Base-by-base conservation (phyloP, 371 early-diverging fungal species). In the Capniomyces stellatus region DNA sequence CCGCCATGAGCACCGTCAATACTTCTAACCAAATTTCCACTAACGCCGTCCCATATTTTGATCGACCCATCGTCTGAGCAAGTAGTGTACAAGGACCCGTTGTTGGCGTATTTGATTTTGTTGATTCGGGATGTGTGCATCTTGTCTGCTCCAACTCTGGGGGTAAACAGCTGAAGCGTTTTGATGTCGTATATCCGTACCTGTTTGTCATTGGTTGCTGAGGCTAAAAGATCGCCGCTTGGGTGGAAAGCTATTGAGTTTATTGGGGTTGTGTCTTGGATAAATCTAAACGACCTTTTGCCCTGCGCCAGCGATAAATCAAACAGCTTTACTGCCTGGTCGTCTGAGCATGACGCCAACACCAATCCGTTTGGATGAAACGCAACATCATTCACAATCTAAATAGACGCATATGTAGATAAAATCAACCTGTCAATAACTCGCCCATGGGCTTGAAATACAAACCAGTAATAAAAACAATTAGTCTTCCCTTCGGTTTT, bases 311-410 rank as follows among this genome's bases (percentile, higher is more conserved):
- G 83, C 24, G 82, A 77, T 46, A 95, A 64, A 66, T 92, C 93
- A 62, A 83, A 95, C 43, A 95, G 61, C 66, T 89, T 89, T 56
- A 92, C 82, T 42, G 74, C 74, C 57, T 71, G 75, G 57, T 93
- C 93, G 25, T 87, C 87, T 0, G 89, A 78, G 58, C 88, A 82
- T 43, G 84, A 82, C 1, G 92, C 95, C 28, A 94, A 72, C 2
- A 89, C 86, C 8, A 81, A 66, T 18, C 89, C 87, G 56, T 91
- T 90, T 4, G 95, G 95, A 59, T 95, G 94, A 63, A 92, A 93
- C 29, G 79, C 76, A 10, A 90, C 65, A 52, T 89, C 91, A 29
- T 85, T 90, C 23, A 93, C 46, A 12, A 4, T 25, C 46, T 44
- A 44, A 44, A 44, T 6, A 44, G 12, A 12, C 12, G 13, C 12